Conservation (phyloP, 169 alveolate species). For the Plasmodium adleri region DNA sequence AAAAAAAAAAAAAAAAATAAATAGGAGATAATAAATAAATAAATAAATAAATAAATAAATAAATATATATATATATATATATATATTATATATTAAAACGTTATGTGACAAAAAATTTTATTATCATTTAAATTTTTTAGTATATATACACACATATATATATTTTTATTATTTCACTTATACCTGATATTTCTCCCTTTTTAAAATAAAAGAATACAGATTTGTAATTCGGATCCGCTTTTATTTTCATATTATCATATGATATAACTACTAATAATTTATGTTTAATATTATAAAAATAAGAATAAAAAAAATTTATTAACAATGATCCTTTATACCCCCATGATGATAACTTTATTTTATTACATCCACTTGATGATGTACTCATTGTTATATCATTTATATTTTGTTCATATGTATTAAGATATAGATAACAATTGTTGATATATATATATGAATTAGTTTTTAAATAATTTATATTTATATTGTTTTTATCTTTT, state of each 20-base stretch:
- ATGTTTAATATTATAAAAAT: slow-evolving; percentile 56
- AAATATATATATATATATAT: background rate
- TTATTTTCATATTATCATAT: slow-evolving; percentile 38
- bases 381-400: background rate
- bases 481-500: slow-evolving; percentile 41
- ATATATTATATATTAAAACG: background rate
- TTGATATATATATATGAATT: slow-evolving; percentile 47
- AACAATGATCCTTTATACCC: slow-evolving; percentile 56
- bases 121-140: too few species aligned
- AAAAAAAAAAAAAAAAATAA: slow-evolving; percentile 18
- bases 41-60: too few species aligned
- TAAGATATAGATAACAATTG: slow-evolving; percentile 15
- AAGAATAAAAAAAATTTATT: slow-evolving; percentile 46
- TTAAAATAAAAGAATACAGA: slow-evolving; percentile 17
- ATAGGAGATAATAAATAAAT: too few species aligned
- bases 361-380: background rate
- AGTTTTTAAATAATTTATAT: slow-evolving; percentile 21
- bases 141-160: background rate
- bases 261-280: slow-evolving; percentile 49
- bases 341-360: slow-evolving; percentile 21
- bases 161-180: background rate
- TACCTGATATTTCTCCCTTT: slow-evolving; percentile 41
- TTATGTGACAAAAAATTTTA: too few species aligned
- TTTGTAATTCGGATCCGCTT: slow-evolving; percentile 6
- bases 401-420: background rate